Evolutionary conservation across 805 yeast species (phyloP), one percentile per base, ranked within the genome.

Genomic region (Kodamaea fukazawae): DNA sequence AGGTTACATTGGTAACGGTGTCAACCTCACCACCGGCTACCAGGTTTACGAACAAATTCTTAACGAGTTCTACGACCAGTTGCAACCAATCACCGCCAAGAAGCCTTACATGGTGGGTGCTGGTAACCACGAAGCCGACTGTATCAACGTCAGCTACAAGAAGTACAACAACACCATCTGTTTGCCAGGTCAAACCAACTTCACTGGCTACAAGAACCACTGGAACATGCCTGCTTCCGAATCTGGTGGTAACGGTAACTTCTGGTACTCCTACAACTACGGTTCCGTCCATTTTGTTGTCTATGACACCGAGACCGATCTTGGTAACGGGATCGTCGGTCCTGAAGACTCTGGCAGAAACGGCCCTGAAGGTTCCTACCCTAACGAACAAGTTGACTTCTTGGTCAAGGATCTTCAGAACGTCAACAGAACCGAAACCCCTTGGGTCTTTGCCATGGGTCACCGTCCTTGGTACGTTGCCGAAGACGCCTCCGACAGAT

Each of bases 401-500:
- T 31, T 46, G 26, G 40, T 29, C 28, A 34, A 38, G 20, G 49
- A 46, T 20, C 47, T 46, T 35, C 32, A 37, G 8, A 34, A 40
- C 9, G 49, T 46, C 10, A 29, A 46, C 36, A 46, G 49, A 36
- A 27, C 47, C 18, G 32, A 46, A 33, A 46, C 49, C 11, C 49
- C 49, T 12, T 46, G 49, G 49, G 45, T 46, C 23, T 32, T 46
- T 15, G 49, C 49, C 14, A 13, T 41, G 10, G 49, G 49, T 1
- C 49, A 46, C 34, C 44, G 49, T 38, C 49, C 49, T 8, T 46
- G 47, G 47, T 46, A 46, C 27, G 49, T 43, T 23, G 49, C 44
- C 9, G 47, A 34, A 9, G 26, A 30, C 17, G 16, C n/a, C 14
- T 23, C 29, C 9, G 42, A 39, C 22, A 30, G 31, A 4, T 46